phyloP scores from a whole-genome alignment of 768 basidiomycete species.

The Leucosporidium yakuticum region DNA sequence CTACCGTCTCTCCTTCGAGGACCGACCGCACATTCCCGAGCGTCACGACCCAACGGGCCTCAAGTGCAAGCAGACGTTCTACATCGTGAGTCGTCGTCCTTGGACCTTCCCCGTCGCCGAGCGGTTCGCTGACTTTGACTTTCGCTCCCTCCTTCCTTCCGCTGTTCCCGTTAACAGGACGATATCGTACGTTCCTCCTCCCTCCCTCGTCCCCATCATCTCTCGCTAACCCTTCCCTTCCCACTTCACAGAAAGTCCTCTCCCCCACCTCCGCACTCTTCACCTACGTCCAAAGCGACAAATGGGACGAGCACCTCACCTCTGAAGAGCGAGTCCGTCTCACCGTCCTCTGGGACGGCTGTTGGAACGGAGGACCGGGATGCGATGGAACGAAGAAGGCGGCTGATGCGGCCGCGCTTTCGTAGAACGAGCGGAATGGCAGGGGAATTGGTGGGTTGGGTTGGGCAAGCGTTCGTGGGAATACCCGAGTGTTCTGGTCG shows the following conservation, averaged over 20 bases:
- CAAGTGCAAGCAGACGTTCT: slow-evolving; percentile 33
- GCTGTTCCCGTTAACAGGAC: slow-evolving; percentile 3
- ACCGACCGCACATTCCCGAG: slow-evolving; percentile 24
- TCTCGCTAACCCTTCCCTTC: background rate
- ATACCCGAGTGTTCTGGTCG: too few relatives aligned
- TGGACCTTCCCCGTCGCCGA: background rate
- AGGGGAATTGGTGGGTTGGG: too few relatives aligned
- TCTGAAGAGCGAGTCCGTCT: slow-evolving; percentile 9
- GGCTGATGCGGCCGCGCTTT: too few relatives aligned
- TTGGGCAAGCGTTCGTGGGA: too few relatives aligned
- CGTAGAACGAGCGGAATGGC: too few relatives aligned
- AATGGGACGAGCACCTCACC: slow-evolving; percentile 30
- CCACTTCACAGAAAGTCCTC: slow-evolving; percentile 12
- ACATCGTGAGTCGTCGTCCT: slow-evolving; percentile 16
- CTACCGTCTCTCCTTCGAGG: slow-evolving; percentile 17
- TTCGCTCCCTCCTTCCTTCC: too few relatives aligned
- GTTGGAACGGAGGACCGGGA: slow-evolving; percentile 4
- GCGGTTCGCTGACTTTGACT: background rate
- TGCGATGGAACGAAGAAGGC: background rate
- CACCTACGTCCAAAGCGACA: slow-evolving; percentile 24
- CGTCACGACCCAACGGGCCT: slow-evolving; percentile 2
- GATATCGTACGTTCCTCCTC: slow-evolving; percentile 10
- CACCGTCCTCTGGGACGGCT: slow-evolving; percentile 25
- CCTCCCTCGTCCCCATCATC: background rate
- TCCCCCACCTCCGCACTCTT: slow-evolving; percentile 15